These are phyloP conservation scores for Chalaropsis ovoidea DNA, from an alignment of 2,329 filamentous ascomycete species.

Conservation along the genomic window DNA sequence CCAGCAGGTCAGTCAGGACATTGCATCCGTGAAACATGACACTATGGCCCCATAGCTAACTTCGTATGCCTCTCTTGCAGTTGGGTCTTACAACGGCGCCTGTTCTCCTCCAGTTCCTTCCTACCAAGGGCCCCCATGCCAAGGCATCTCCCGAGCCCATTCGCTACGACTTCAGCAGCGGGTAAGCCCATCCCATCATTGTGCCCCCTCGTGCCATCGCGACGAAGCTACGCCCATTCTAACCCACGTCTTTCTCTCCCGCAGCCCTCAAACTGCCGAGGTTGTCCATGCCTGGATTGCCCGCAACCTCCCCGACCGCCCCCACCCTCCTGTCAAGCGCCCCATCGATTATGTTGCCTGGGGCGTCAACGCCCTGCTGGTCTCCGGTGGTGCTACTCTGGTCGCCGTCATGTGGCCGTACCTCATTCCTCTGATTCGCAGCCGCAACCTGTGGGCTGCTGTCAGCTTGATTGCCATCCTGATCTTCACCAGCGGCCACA, in stretches of 20 bases:
- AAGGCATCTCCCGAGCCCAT: constrained; percentile 56
- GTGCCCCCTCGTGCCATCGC: neutral
- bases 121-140: constrained; percentile 67
- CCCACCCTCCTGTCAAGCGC: constrained; percentile 66
- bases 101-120: constrained; percentile 76
- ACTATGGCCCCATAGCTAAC: neutral
- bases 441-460: constrained; percentile 87
- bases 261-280: constrained; percentile 64
- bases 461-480: constrained; percentile 80
- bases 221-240: constrained; percentile 11
- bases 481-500: constrained; percentile 90
- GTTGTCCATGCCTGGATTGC: constrained; percentile 67
- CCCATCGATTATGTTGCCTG: constrained; percentile 81
- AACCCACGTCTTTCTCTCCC: constrained; percentile 14
- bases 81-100: constrained; percentile 90
- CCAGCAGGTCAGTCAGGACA: constrained; percentile 55
- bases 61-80: constrained; percentile 38
- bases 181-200: constrained; percentile 44
- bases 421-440: constrained; percentile 70
- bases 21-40: neutral
- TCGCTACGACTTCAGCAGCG: constrained; percentile 74
- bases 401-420: constrained; percentile 65
- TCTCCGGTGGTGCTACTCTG: constrained; percentile 60
- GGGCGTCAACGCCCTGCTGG: constrained; percentile 54
- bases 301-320: constrained; percentile 65